Evolutionary conservation across 2,329 filamentous ascomycete species (phyloP).

Genomic region (Curvularia hawaiiensis): DNA sequence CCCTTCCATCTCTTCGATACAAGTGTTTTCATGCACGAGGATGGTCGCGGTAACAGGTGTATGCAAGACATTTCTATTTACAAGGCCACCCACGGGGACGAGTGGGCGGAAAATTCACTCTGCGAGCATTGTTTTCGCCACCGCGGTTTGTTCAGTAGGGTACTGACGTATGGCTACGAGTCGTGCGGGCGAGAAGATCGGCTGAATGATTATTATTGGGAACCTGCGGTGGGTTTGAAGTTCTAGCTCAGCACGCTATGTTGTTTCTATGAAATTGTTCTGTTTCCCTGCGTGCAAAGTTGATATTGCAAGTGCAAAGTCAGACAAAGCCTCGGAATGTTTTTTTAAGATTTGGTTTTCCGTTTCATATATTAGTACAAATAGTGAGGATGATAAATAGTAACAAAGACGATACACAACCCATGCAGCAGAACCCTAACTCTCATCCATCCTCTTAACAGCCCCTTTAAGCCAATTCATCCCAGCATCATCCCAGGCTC

Average conservation of each 20-base stretch:
- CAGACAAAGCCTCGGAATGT: not conserved
- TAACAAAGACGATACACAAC: not conserved
- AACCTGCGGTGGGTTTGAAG: constrained; percentile 8
- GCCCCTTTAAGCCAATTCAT: not conserved
- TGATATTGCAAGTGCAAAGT: not conserved
- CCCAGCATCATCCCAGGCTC: not conserved
- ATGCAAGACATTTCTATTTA: constrained; percentile 31
- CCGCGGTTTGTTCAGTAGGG: constrained; percentile 31
- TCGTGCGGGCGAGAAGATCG: constrained; percentile 32
- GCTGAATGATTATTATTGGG: constrained; percentile 41
- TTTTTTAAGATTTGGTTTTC: not conserved
- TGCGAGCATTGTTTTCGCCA: constrained; percentile 38
- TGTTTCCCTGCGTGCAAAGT: not conserved
- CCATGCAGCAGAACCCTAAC: not conserved
- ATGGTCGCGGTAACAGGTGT: not conserved
- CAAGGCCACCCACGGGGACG: constrained; percentile 32
- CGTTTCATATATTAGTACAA: not conserved
- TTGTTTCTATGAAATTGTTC: not conserved
- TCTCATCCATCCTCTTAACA: not conserved
- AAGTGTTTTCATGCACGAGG: not conserved
- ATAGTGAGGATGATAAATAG: not conserved
- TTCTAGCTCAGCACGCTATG: not conserved
- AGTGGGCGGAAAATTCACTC: constrained; percentile 26
- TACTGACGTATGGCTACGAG: constrained; percentile 34
- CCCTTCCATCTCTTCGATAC: constrained; percentile 37